A percentile compares a stretch with the other conserved stretches of the same genome.
These are phyloP conservation scores for Geranium brycei DNA, from an alignment of 345 rosid genomes.

Conservation along the genomic window DNA sequence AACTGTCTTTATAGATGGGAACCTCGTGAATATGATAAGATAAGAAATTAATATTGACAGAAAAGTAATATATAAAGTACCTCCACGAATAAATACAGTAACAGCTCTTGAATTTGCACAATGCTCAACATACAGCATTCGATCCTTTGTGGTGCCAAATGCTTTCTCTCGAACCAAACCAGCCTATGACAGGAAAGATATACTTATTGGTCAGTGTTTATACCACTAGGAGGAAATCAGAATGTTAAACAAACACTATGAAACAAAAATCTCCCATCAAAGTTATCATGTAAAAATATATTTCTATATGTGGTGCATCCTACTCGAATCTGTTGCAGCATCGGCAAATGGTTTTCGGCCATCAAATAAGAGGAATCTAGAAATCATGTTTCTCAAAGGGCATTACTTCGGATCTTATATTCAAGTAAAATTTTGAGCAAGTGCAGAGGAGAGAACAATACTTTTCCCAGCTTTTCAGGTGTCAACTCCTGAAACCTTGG, in stretches of 20 bases:
- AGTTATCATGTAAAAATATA: too few relatives aligned
- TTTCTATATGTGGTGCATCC: neutral
- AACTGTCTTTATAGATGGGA: neutral
- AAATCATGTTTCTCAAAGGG: neutral
- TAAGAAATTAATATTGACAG: neutral
- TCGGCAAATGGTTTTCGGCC: neutral
- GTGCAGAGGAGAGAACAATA: conserved; percentile 11
- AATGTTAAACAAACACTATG: too few relatives aligned
- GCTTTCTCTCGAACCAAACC: conserved; percentile 68
- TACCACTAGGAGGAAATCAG: neutral
- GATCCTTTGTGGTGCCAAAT: conserved; percentile 71
- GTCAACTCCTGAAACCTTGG: conserved; percentile 97
- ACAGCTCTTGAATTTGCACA: conserved; percentile 78
- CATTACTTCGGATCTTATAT: neutral
- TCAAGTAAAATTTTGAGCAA: neutral
- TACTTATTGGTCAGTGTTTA: neutral
- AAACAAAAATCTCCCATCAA: too few relatives aligned
- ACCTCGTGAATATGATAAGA: neutral
- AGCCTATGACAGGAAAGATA: conserved; percentile 37
- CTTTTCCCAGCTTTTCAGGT: conserved; percentile 86
- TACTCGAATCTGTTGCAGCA: neutral
- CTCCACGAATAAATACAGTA: conserved; percentile 89
- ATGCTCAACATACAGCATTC: conserved; percentile 69
- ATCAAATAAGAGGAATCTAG: neutral
- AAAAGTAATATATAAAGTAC: conserved; percentile 18